phyloP scores from a whole-genome alignment of 805 yeast species.

The Starmerella cellae region DNA sequence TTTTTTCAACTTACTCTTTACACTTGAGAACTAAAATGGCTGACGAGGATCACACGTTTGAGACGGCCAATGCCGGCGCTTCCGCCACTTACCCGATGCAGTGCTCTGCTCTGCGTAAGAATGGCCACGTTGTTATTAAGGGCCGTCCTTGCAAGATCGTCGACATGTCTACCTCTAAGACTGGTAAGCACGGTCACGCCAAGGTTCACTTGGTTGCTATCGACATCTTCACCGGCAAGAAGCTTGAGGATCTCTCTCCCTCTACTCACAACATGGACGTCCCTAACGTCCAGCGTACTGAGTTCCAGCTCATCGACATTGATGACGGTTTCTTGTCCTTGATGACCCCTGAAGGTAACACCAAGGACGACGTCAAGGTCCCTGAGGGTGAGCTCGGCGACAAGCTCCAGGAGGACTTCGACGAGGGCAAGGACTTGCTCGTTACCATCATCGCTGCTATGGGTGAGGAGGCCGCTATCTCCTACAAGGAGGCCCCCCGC shows the following conservation, averaged over 20 bases:
- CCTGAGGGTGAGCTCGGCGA: constrained; percentile 99
- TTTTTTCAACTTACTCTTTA: constrained; percentile 5
- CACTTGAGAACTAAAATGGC: constrained; percentile 24
- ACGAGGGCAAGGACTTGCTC: constrained; percentile 94
- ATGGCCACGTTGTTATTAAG: constrained; percentile 97
- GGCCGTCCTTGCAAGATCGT: constrained; percentile 99
- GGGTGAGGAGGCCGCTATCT: constrained; percentile 99
- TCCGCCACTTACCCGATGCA: constrained; percentile 97
- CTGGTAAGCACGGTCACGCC: constrained; percentile 99
- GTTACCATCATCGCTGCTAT: constrained; percentile 95
- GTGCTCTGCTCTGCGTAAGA: constrained; percentile 99
- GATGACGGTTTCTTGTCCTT: constrained; percentile 96
- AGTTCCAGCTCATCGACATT: constrained; percentile 90
- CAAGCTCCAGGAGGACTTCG: constrained; percentile 80
- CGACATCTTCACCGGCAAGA: constrained; percentile 98
- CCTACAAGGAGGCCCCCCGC: constrained; percentile 92
- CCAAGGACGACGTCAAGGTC: constrained; percentile 96
- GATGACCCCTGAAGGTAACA: constrained; percentile 95
- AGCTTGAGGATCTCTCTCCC: constrained; percentile 99
- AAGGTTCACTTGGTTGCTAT: constrained; percentile 98
- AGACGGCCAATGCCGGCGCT: constrained; percentile 98
- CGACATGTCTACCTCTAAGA: constrained; percentile 99
- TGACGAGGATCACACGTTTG: constrained; percentile 64
- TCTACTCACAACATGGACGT: constrained; percentile 99
- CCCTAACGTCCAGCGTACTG: constrained; percentile 92